Percentiles rank a stretch among this genome's conserved stretches.
Evolutionary conservation across 805 yeast species (phyloP).

Genomic region (Blastobotrys muscicola): DNA sequence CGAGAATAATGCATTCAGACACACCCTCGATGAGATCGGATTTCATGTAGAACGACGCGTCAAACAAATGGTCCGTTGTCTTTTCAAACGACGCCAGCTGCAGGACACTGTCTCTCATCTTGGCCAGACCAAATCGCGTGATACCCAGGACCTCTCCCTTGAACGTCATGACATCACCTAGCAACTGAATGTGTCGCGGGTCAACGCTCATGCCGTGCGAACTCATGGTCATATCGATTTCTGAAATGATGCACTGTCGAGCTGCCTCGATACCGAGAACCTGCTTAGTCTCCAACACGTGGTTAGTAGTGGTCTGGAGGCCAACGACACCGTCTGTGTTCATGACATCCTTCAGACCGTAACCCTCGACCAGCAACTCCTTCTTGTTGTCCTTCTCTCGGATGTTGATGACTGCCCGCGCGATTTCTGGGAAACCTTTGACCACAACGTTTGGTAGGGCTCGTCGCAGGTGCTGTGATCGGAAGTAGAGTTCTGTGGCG

Average conservation of each 20-base stretch:
- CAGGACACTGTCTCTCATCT: constrained; percentile 96
- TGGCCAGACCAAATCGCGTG: constrained; percentile 94
- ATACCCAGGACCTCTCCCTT: constrained; percentile 98
- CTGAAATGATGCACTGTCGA: constrained; percentile 81
- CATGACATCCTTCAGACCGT: constrained; percentile 94
- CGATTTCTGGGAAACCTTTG: constrained; percentile 82
- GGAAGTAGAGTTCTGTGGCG: constrained; percentile 58
- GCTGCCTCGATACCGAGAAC: constrained; percentile 98
- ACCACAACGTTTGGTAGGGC: constrained; percentile 80
- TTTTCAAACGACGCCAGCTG: constrained; percentile 97
- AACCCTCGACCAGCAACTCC: constrained; percentile 94
- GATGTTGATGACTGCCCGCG: constrained; percentile 95
- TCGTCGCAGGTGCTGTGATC: constrained; percentile 84
- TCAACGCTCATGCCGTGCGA: constrained; percentile 99
- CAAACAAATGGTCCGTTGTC: constrained; percentile 96
- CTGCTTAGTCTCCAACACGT: constrained; percentile 76
- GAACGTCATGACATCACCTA: constrained; percentile 98
- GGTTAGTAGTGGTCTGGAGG: constrained; percentile 78
- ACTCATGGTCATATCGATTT: constrained; percentile 95
- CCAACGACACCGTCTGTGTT: constrained; percentile 95
- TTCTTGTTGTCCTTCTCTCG: constrained; percentile 70
- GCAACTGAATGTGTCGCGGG: constrained; percentile 95
- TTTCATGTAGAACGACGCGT: constrained; percentile 97
- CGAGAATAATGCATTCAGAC: constrained; percentile 92
- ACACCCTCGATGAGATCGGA: constrained; percentile 95